phyloP scores from a whole-genome alignment of 768 basidiomycete species.

The Lactarius quietus region DNA sequence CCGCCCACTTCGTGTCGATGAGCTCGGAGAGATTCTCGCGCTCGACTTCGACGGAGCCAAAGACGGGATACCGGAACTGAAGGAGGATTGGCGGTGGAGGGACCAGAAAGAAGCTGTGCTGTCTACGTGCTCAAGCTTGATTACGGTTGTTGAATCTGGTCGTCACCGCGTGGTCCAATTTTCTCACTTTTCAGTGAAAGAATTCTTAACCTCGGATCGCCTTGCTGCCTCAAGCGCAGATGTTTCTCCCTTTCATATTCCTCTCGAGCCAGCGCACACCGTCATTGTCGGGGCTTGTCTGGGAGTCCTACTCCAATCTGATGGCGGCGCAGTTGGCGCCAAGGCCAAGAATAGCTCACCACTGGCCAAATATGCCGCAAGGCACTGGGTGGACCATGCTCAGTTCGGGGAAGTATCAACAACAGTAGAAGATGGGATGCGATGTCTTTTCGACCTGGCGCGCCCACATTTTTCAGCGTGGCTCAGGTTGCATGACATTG shows the following conservation, averaged over 20 bases:
- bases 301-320: not conserved
- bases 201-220: not conserved
- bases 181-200: not conserved
- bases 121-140: not conserved
- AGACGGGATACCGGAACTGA: not conserved
- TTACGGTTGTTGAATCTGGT: not conserved
- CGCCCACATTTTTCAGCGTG: not conserved
- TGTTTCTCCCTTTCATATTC: not conserved
- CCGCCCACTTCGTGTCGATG: not conserved
- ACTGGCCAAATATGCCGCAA: not conserved
- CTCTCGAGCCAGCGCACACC: not conserved
- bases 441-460: not conserved
- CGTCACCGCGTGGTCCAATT: not conserved
- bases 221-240: not conserved
- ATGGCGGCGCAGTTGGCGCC: not conserved
- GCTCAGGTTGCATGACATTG: not conserved
- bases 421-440: not conserved
- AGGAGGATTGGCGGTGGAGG: not conserved
- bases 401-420: not conserved
- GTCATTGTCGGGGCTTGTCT: not conserved
- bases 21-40: not conserved
- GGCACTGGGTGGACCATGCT: not conserved
- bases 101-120: not conserved
- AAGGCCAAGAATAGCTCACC: not conserved
- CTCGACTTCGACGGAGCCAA: not conserved